A percentile compares a stretch with the other conserved stretches of the same genome.
These are phyloP conservation scores for Protoeuglena noctilucae DNA, from an alignment of 139 green algal species.

Conservation along the genomic window DNA sequence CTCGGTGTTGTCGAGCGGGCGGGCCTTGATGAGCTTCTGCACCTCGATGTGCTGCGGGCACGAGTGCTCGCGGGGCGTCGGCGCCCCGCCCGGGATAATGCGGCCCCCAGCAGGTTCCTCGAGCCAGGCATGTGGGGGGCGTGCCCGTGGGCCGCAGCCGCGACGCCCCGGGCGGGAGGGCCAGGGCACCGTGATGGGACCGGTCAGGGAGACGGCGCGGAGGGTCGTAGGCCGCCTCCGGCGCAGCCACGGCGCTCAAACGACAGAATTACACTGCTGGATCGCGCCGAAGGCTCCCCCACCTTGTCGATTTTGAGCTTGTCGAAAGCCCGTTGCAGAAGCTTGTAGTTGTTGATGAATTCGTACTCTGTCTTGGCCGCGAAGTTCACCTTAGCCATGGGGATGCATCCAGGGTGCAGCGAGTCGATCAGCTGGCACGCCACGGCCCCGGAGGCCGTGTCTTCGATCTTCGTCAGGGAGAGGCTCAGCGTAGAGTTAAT, in stretches of 20 bases:
- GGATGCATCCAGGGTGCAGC: conserved; percentile 56
- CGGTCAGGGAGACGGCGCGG: too few relatives aligned
- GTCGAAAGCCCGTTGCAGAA: conserved; percentile 85
- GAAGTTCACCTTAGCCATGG: conserved; percentile 91
- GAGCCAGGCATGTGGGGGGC: too few relatives aligned
- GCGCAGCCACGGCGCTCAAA: too few relatives aligned
- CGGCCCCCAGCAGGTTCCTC: too few relatives aligned
- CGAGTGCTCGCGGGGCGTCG: too few relatives aligned
- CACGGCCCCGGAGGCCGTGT: conserved; percentile 60
- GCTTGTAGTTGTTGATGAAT: conserved; percentile 93
- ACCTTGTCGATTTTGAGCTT: conserved; percentile 80
- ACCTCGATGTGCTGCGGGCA: conserved; percentile 70
- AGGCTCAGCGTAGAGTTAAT: conserved; percentile 72
- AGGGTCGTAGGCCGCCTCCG: too few relatives aligned
- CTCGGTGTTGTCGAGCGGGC: conserved; percentile 89
- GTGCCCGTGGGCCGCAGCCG: too few relatives aligned
- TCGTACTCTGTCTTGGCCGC: conserved; percentile 90
- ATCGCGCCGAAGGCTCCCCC: neutral
- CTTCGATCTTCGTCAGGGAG: conserved; percentile 72
- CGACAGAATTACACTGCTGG: too few relatives aligned
- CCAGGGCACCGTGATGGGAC: too few relatives aligned
- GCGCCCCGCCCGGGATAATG: too few relatives aligned
- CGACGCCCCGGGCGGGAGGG: too few relatives aligned
- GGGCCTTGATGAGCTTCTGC: conserved; percentile 73
- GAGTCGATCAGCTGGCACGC: conserved; percentile 87